phyloP scores from a whole-genome alignment of 768 basidiomycete species.

The Crassisporium funariophilum region DNA sequence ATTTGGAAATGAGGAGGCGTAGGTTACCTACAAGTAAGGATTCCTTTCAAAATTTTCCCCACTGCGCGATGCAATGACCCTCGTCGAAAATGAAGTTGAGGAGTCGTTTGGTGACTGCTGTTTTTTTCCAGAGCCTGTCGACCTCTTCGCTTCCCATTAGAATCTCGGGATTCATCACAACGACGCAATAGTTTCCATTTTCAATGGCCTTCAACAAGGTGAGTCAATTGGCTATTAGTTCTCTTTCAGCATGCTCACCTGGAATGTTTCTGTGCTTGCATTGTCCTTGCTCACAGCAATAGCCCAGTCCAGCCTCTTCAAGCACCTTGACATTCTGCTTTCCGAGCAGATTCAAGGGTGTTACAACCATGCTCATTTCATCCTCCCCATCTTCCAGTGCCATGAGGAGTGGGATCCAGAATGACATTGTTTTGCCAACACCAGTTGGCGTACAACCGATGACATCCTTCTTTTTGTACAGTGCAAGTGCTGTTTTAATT shows the following conservation, averaged over 20 bases:
- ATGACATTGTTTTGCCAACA: background rate
- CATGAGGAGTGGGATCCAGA: constrained; percentile 21
- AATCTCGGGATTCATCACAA: constrained; percentile 21
- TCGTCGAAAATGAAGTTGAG: constrained; percentile 32
- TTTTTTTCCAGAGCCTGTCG: constrained; percentile 20
- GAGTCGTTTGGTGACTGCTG: constrained; percentile 3
- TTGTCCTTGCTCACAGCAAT: constrained; percentile 14
- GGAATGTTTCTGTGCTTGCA: constrained; percentile 13
- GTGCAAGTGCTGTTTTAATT: constrained; percentile 6
- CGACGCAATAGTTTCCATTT: constrained; percentile 15
- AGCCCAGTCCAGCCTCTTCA: background rate
- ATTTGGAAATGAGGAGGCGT: constrained; percentile 28
- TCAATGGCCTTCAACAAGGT: constrained; percentile 20
- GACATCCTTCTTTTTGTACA: constrained; percentile 3
- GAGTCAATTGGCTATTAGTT: background rate
- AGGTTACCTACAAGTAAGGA: constrained; percentile 30
- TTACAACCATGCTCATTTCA: constrained; percentile 25
- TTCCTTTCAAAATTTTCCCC: constrained; percentile 38
- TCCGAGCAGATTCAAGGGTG: constrained; percentile 33
- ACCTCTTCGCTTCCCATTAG: constrained; percentile 4
- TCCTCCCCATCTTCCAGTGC: constrained; percentile 9
- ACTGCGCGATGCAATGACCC: constrained; percentile 41
- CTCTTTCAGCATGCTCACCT: constrained; percentile 12
- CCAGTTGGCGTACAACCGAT: background rate
- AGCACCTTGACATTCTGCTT: constrained; percentile 28